These are phyloP conservation scores for Candida oleophila DNA, from an alignment of 805 yeast species.

Conservation along the genomic window DNA sequence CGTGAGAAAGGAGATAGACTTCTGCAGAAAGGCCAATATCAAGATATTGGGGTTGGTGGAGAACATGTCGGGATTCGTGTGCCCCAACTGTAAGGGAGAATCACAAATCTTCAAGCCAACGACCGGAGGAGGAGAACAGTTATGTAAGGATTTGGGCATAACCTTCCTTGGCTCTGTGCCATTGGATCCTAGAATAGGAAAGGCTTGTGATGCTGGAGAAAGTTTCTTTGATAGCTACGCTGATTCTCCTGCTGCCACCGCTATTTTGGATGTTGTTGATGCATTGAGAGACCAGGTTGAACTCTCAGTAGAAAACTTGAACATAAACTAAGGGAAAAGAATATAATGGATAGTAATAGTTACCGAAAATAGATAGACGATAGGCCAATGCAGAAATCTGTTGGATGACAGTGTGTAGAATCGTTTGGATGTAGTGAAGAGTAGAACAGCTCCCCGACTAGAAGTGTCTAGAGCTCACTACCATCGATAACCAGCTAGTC, in stretches of 20 bases:
- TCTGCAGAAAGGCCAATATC: conserved; percentile 88
- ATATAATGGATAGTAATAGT: no score
- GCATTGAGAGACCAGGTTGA: conserved; percentile 57
- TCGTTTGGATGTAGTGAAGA: no score
- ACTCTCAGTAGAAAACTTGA: conserved; percentile 18
- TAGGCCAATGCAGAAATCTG: no score
- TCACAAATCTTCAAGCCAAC: conserved; percentile 90
- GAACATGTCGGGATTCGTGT: conserved; percentile 97
- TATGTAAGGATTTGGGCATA: conserved; percentile 76
- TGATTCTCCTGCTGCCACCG: conserved; percentile 89
- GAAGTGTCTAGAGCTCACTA: no score
- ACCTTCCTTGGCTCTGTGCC: conserved; percentile 92
- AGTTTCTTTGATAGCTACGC: conserved; percentile 81
- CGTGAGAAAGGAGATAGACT: conserved; percentile 93
- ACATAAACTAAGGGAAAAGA: not conserved
- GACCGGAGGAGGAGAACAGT: conserved; percentile 90
- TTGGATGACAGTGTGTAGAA: no score
- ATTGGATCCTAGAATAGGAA: conserved; percentile 91
- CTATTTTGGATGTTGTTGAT: conserved; percentile 83
- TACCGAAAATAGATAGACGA: no score
- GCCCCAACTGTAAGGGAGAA: conserved; percentile 90
- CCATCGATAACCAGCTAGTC: no score
- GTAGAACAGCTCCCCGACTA: no score
- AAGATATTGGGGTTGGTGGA: conserved; percentile 88
- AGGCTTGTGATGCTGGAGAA: conserved; percentile 82